These are phyloP conservation scores for Aspergillaceae sp. DNA, from an alignment of 2,329 filamentous ascomycete genomes.

Conservation along the genomic window DNA sequence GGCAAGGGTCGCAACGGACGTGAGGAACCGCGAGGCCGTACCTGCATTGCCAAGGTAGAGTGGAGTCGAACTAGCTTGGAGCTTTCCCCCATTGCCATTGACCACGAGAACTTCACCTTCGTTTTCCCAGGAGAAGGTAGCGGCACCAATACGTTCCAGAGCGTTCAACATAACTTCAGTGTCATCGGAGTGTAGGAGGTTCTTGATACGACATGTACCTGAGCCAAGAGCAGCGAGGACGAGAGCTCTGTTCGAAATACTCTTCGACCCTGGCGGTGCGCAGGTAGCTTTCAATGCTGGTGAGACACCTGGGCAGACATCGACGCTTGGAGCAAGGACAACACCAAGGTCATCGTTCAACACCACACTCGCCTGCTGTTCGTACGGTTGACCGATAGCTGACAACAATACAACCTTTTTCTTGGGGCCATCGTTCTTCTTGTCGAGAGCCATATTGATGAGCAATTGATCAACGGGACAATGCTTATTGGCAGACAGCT, in stretches of 20 bases:
- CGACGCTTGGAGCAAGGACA: constrained; percentile 69
- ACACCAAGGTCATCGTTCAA: constrained; percentile 74
- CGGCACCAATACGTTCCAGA: constrained; percentile 74
- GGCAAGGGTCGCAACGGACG: constrained; percentile 80
- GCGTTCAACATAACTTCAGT: constrained; percentile 95
- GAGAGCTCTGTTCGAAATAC: constrained; percentile 89
- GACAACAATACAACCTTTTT: constrained; percentile 95
- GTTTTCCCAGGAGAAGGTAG: constrained; percentile 87
- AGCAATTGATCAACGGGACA: constrained; percentile 81
- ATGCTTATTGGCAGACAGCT: constrained; percentile 73
- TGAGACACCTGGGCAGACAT: constrained; percentile 64
- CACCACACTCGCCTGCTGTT: constrained; percentile 83
- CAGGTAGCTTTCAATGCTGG: constrained; percentile 60
- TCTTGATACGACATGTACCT: constrained; percentile 79
- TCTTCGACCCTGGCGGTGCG: constrained; percentile 90
- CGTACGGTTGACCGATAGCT: constrained; percentile 78
- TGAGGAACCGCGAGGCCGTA: constrained; percentile 90
- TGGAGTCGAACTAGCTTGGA: constrained; percentile 65
- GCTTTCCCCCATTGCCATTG: constrained; percentile 77
- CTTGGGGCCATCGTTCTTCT: constrained; percentile 92
- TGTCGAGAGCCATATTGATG: constrained; percentile 93
- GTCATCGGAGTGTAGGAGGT: constrained; percentile 91
- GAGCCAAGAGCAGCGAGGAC: constrained; percentile 85
- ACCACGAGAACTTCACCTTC: constrained; percentile 86
- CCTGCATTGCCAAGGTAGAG: constrained; percentile 95